Conservation (phyloP, 2,329 filamentous ascomycete genomes). For the Aspergillus ustus region DNA sequence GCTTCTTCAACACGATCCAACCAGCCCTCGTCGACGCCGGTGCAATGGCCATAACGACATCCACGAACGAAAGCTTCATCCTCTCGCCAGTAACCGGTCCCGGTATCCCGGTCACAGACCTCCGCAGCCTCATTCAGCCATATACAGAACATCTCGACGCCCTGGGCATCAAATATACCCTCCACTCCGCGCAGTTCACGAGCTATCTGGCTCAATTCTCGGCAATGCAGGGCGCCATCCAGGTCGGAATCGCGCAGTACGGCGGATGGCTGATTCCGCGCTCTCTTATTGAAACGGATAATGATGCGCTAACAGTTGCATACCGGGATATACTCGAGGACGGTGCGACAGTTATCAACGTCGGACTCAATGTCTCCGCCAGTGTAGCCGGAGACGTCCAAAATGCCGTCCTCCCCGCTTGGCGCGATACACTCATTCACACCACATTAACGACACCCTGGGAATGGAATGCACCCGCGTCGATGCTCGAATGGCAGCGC, state of each 20-base stretch:
- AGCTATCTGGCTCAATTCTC: constrained; percentile 40
- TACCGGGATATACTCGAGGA: constrained; percentile 16
- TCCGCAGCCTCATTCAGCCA: constrained; percentile 53
- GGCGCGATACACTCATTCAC: constrained; percentile 50
- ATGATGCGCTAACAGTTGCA: background rate
- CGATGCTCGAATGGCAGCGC: constrained; percentile 41
- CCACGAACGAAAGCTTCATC: constrained; percentile 56
- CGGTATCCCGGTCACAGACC: constrained; percentile 49
- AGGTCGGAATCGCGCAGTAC: constrained; percentile 46
- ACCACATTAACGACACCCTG: constrained; percentile 42
- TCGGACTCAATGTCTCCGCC: constrained; percentile 41
- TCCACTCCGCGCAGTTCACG: constrained; percentile 34
- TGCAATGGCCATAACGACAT: constrained; percentile 55
- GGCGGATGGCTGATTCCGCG: constrained; percentile 40
- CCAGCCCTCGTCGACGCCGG: constrained; percentile 57
- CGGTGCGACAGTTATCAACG: background rate
- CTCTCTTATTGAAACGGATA: constrained; percentile 12
- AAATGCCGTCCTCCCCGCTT: constrained; percentile 49
- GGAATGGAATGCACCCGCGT: constrained; percentile 38
- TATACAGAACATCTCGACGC: constrained; percentile 47
- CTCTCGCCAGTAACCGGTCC: constrained; percentile 55
- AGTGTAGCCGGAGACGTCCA: constrained; percentile 45
- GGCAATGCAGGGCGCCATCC: constrained; percentile 34
- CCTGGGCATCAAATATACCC: constrained; percentile 39
- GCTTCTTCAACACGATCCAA: constrained; percentile 53